phyloP scores from a whole-genome alignment of 257 asterid genomes.

The Ocimum tenuiflorum region DNA sequence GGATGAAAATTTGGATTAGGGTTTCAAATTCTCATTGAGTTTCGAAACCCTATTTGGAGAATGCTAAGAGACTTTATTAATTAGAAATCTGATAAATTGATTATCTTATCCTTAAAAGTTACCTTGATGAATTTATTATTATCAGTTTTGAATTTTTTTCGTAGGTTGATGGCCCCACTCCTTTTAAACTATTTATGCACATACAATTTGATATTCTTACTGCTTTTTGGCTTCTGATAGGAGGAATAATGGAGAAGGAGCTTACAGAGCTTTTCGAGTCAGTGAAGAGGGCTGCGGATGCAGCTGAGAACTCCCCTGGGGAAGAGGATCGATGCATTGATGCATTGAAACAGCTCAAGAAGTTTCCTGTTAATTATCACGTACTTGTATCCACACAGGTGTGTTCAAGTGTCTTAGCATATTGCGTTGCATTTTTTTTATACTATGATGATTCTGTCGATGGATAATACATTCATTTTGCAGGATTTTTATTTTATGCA shows the following conservation, averaged over 20 bases:
- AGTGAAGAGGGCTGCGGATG: slow-evolving; percentile 79
- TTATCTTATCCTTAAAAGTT: too few relatives aligned
- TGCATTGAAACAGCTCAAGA: slow-evolving; percentile 56
- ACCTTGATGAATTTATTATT: background rate
- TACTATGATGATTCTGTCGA: background rate
- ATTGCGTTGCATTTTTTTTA: background rate
- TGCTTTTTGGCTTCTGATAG: slow-evolving; percentile 10
- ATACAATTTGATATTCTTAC: background rate
- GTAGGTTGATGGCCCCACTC: background rate
- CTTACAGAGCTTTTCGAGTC: slow-evolving; percentile 63
- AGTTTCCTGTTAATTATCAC: slow-evolving; percentile 75
- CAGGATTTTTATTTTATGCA: too few relatives aligned
- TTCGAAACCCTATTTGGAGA: too few relatives aligned
- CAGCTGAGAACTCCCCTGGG: slow-evolving; percentile 43
- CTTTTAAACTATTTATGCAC: background rate
- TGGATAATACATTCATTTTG: too few relatives aligned
- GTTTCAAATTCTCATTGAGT: too few relatives aligned
- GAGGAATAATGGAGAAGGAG: slow-evolving; percentile 69
- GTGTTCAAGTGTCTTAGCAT: background rate
- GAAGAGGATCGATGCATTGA: slow-evolving; percentile 68
- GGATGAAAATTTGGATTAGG: too few relatives aligned
- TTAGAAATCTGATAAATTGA: too few relatives aligned
- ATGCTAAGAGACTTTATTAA: too few relatives aligned
- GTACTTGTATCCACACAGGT: slow-evolving; percentile 92
- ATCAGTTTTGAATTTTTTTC: background rate